Percentiles rank a stretch among this genome's conserved stretches.
Conservation (phyloP, 345 rosid genomes). For the Aquilaria yunnanensis region DNA sequence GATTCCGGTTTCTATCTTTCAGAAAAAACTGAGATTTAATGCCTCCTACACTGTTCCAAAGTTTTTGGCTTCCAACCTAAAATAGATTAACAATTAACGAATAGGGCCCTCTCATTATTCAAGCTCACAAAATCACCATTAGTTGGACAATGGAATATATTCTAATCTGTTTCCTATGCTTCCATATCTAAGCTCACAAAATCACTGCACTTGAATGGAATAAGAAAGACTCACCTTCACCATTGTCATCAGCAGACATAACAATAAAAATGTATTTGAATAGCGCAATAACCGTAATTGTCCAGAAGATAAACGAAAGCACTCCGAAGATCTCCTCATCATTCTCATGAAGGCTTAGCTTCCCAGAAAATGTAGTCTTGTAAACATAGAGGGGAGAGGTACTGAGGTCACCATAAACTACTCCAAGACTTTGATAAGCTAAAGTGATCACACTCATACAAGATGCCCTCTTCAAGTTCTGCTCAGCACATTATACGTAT, state of each 20-base stretch:
- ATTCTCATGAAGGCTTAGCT: slow-evolving; percentile 55
- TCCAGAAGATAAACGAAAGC: slow-evolving; percentile 88
- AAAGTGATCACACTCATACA: slow-evolving; percentile 48
- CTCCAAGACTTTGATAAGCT: slow-evolving; percentile 92
- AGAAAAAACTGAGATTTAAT: background rate
- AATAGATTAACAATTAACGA: too few species aligned
- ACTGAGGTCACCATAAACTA: slow-evolving; percentile 76
- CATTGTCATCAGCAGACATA: slow-evolving; percentile 71
- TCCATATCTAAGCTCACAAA: slow-evolving; percentile 18
- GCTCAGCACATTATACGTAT: slow-evolving; percentile 21
- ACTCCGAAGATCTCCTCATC: slow-evolving; percentile 83
- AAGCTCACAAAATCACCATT: too few species aligned
- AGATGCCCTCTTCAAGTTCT: slow-evolving; percentile 55
- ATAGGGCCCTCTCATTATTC: too few species aligned
- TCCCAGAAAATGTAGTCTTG: slow-evolving; percentile 74
- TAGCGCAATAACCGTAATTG: slow-evolving; percentile 69
- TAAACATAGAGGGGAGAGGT: slow-evolving; percentile 89
- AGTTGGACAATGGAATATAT: too few species aligned
- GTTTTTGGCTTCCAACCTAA: too few species aligned
- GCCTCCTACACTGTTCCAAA: too few species aligned
- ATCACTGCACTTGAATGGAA: background rate
- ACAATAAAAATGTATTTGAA: slow-evolving; percentile 66
- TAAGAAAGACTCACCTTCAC: slow-evolving; percentile 56
- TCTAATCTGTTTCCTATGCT: too few species aligned
- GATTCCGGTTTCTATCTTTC: background rate